Conservation (phyloP, 2,329 filamentous ascomycete species). For the Dryadomyces sulphureus region DNA sequence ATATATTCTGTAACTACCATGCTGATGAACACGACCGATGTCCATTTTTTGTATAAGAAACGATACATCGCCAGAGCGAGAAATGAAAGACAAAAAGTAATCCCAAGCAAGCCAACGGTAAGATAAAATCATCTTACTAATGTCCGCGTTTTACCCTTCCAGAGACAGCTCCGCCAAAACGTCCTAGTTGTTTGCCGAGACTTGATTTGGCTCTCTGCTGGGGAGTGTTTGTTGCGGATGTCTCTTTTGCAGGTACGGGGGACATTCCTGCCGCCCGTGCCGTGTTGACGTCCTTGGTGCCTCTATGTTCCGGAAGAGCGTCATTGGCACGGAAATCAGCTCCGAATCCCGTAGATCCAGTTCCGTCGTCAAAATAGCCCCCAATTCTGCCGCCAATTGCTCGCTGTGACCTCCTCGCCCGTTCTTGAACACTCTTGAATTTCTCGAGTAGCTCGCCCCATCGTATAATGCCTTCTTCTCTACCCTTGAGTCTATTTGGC, state of each 20-base stretch:
- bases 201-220: slow-evolving; percentile 44
- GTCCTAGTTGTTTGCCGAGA: slow-evolving; percentile 53
- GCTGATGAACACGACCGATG: not conserved
- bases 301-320: slow-evolving; percentile 21
- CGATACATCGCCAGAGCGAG: not conserved
- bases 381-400: slow-evolving; percentile 33
- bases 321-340: slow-evolving; percentile 26
- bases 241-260: slow-evolving; percentile 26
- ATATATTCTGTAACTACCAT: slow-evolving; percentile 4
- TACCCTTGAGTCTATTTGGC: slow-evolving; percentile 62
- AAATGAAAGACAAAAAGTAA: not conserved
- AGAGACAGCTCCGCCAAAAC: slow-evolving; percentile 56
- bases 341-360: slow-evolving; percentile 20
- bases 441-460: slow-evolving; percentile 93
- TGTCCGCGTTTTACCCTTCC: slow-evolving; percentile 43
- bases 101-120: not conserved
- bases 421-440: slow-evolving; percentile 83
- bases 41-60: too few relatives aligned
- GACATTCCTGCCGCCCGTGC: slow-evolving; percentile 13
- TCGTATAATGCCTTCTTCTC: slow-evolving; percentile 72
- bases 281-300: slow-evolving; percentile 25
- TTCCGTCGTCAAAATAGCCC: slow-evolving; percentile 25
- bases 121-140: slow-evolving; percentile 9
- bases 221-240: slow-evolving; percentile 25
- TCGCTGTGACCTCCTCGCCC: slow-evolving; percentile 56